Evolutionary conservation across 139 green algal genomes (phyloP), one percentile per base, ranked within the genome.

Genomic region (Astrephomene gubernaculifera): DNA sequence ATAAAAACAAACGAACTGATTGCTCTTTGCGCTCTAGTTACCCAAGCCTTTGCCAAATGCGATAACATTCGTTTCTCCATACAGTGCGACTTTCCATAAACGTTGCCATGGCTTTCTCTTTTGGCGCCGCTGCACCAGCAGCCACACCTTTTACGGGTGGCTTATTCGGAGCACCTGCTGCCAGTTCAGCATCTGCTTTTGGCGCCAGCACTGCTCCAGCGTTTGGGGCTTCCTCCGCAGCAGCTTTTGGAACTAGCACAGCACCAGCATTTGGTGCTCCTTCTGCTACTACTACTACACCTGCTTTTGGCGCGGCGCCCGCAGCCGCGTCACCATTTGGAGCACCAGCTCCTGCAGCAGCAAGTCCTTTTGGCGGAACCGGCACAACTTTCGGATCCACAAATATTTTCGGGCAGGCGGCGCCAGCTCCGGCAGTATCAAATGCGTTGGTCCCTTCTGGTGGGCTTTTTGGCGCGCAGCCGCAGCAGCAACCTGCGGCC

Each of bases 241-340:
- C 61, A 10, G 60, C 78, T 10, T 75, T 75, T 31, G 79, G 63
- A 6, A 45, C 43, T 2, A 35, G 36, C 6, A 33, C 39, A 29
- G 60, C 76, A 14, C 41, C 61, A 12, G 39, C 76, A 14, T 88
- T 88, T n/a, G 83, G 73, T 35, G 65, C 45, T 38, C 31, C 2
- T 22, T 39, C 71, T 10, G 60, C 71, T 2, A 19, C 70, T 35
- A n/a, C 68, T 0, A 38, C 76, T 25, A 57, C 75, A 1, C 61
- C 83, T 38, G 61, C 83, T 38, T 86, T 86, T 29, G 45, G 36
- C 9, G 45, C 65, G 8, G 36, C 83, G 21, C 7, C 49, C 6
- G 65, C 80, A 36, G 72, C 83, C 1, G 49, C 74, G 5, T 71
- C 74, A 27, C 54, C 74, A 36, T 86, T 89, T 31, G 85, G 85